Base-by-base conservation (phyloP, 805 yeast genomes). In the Sugiyamaella chiloensis region DNA sequence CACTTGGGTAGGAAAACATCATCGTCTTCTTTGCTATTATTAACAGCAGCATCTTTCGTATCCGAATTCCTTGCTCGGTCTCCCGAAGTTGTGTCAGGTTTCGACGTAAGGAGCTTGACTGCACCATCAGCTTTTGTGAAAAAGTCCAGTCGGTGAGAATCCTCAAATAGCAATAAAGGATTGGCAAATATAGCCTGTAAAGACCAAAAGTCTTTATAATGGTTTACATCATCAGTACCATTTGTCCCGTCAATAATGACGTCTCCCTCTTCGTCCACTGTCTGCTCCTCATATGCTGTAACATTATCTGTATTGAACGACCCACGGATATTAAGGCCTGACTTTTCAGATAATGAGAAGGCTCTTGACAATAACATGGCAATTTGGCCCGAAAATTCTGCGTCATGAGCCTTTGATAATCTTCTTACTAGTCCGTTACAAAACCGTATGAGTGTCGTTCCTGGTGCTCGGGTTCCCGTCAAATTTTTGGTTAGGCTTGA, bases 251-350 rank as follows among this genome's bases (percentile, higher is more conserved):
- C 47, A 12, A 42, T 43, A 2, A 29, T 37, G 0, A 40, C 17
- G 16, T 45, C 51, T 8, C 42, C 52, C 3, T 51, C 50, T 4
- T 24, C 40, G 8, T 51, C 52, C 7, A 39, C 51, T 4, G 14
- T 11, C 17, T 17, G 37, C 4, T 37, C 48, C 24, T 63, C 61
- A 43, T 52, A 61, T 19, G 47, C 29, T 5, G 67, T 66, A 11
- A 54, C 50, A 50, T 66, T 67, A 21, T 60, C 71, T 0, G 52
- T 51, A 46, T 66, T 59, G 52, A 60, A 66, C 7, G 59, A 60
- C 1, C 71, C 71, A 14, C 63, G 58, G 12, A 62, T 58, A 42
- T 66, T 66, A 12, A 67, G 53, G 5, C 70, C 71, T n/a, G 67
- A 60, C 34, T 62, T 59, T 40, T 66, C 71, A 37, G 54, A 50